Base-by-base conservation (phyloP, 768 basidiomycete species). In the Rhodotorula paludigena region DNA sequence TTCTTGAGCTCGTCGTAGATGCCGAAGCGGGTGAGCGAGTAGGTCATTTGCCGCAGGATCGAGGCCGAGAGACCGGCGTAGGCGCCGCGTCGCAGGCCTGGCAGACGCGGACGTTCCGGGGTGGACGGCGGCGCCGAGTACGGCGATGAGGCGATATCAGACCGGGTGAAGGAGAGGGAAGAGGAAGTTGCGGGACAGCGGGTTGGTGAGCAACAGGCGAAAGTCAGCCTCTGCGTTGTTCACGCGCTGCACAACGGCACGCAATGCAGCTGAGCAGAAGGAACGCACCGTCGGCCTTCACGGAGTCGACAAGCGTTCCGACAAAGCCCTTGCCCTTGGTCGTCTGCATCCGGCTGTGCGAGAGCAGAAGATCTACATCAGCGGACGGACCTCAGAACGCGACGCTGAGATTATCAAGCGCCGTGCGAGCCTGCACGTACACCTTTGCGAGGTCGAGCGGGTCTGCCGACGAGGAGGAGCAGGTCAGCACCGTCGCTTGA, bases 41-140 rank as follows among this genome's bases (percentile, higher is more conserved):
- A 75, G 58, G 73, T 74, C 75, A 76, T 71, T 54, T 74, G 73
- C 1, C 75, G 73, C 8, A 76, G 48, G 52, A 76, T 68, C 38
- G 74, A 74, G 38, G 75, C 75, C 9, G 73, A 68, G 36, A 76
- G 70, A 32, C 75, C 75, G 38, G 72, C 69, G 57, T 74, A 76
- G 55, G 68, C 69, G 54, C 75, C 75, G 39, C 63, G 49, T 5
- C 48, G 52, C 42, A 75, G 8, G 38, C 74, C 74, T 74, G 66
- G 8, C 36, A 23, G 36, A 7, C n/a, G 18, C 39, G 35, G 30
- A 16, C 11, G 20, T 11, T 42, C 41, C 12, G 33, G 33, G 32
- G 15, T 42, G 39, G 41, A n/a, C 20, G 12, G 41, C 41, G 41
- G 41, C 41, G 41, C 11, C 41, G 12, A 20, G 41, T 11, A 42